Evolutionary conservation across 2,329 filamentous ascomycete genomes (phyloP).

Genomic region (Xylaria sp.): DNA sequence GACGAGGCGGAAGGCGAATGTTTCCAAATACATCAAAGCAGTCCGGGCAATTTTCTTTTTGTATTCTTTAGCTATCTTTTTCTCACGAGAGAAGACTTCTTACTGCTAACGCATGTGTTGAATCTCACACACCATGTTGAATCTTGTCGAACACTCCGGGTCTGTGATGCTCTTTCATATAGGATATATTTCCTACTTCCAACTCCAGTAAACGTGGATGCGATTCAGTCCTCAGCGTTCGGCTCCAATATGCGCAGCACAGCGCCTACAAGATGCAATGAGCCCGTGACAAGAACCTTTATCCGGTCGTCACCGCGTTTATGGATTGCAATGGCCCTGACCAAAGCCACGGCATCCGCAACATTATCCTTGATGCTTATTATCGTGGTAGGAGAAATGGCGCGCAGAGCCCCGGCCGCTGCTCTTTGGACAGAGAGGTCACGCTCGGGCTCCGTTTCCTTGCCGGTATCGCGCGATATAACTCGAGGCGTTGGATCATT

Average conservation of each 20-base stretch:
- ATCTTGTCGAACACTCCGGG: background rate
- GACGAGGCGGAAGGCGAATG: background rate
- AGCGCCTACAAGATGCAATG: slow-evolving; percentile 84
- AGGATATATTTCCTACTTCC: background rate
- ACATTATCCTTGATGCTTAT: slow-evolving; percentile 73
- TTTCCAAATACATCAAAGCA: background rate
- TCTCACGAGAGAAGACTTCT: no score
- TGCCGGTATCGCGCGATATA: slow-evolving; percentile 33
- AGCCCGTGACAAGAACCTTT: slow-evolving; percentile 79
- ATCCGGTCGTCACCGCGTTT: slow-evolving; percentile 54
- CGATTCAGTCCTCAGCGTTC: slow-evolving; percentile 49
- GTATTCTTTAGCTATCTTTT: background rate
- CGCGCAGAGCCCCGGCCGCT: slow-evolving; percentile 70
- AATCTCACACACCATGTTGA: slow-evolving; percentile 18
- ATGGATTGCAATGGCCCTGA: slow-evolving; percentile 56
- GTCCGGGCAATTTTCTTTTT: background rate
- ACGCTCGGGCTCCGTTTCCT: slow-evolving; percentile 65
- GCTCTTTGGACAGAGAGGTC: slow-evolving; percentile 72
- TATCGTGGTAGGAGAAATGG: slow-evolving; percentile 59
- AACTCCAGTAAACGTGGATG: background rate
- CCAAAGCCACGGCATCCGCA: slow-evolving; percentile 72
- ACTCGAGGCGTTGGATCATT: slow-evolving; percentile 62
- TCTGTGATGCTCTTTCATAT: background rate
- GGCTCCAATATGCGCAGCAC: slow-evolving; percentile 76
- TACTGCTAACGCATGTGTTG: slow-evolving; percentile 10